Evolutionary conservation across 2,329 filamentous ascomycete genomes (phyloP), one percentile per base, ranked within the genome.

Genomic region (Fusarium coicis): DNA sequence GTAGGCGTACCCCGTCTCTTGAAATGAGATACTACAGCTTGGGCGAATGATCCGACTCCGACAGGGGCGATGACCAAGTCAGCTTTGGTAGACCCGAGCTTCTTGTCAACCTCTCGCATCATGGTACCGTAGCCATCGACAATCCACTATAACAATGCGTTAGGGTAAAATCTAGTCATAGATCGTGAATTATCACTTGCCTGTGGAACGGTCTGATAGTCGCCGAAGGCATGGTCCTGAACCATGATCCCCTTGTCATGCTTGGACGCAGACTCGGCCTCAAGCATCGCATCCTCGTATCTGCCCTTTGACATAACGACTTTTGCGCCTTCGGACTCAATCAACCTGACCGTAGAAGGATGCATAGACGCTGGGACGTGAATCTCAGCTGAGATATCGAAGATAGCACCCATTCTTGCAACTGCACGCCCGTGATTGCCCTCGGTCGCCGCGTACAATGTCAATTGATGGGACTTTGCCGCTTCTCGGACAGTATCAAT

Each of bases 371-470:
- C 77, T 0, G 93, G 92, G 2, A 95, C 91, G 73, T 89, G 92
- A 9, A 95, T 89, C 21, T 83, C 82, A 0, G 86, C 86, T 0
- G 83, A 76, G 1, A 94, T 80, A 0, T 83, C 84, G 15, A 96
- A 81, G 16, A 90, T 84, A 44, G 81, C 83, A 0, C 87, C 91
- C 89, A 95, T 93, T 11, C 88, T 85, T 0, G 92, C 91, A 3
- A 94, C 87, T 0, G 93, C 93, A 4, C 93, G 85, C 0, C 93
- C 93, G 84, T 93, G 92, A 72, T 96, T 96, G 0, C 93, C 93
- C 54, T 94, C 93, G 0, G 92, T 94, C 4, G 91, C 90, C 0
- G 92, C 89, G 44, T 91, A 87, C 0, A 93, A 78, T 0, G 76
- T 81, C 26, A 90, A 73, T 0, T 77, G 74, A 1, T 76, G 62